Evolutionary conservation across 495 filamentous ascomycete species (phyloP).

Genomic region (Tuber magnatum): DNA sequence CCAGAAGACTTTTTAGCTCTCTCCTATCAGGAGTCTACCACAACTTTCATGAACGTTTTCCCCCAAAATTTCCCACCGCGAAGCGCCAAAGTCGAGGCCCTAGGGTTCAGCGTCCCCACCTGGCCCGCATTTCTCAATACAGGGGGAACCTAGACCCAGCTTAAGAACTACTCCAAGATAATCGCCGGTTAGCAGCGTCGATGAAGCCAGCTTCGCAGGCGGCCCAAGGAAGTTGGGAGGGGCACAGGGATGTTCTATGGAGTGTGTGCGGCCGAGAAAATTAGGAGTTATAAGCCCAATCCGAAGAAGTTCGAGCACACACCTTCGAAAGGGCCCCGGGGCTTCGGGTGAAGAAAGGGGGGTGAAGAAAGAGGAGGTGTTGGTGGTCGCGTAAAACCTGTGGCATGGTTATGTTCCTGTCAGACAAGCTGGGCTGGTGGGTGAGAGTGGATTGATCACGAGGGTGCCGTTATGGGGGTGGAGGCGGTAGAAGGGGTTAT

Average conservation of each 20-base stretch:
- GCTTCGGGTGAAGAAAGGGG: conserved; percentile 50
- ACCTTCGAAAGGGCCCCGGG: conserved; percentile 48
- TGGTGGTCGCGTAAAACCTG: conserved; percentile 65
- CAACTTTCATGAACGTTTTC: conserved; percentile 46
- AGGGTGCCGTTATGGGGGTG: conserved; percentile 45
- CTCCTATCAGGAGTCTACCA: conserved; percentile 51
- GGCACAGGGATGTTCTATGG: conserved; percentile 53
- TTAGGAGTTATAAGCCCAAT: conserved; percentile 70
- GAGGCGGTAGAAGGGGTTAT: conserved; percentile 48
- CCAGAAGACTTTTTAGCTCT: conserved; percentile 54
- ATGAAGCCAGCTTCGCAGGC: conserved; percentile 54
- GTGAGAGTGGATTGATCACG: conserved; percentile 65
- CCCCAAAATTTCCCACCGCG: conserved; percentile 39
- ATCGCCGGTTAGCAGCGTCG: conserved; percentile 66
- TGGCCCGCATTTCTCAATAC: conserved; percentile 65
- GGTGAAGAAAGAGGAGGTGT: conserved; percentile 49
- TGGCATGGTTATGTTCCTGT: conserved; percentile 66
- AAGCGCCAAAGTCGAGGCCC: conserved; percentile 40
- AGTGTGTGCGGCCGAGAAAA: conserved; percentile 65
- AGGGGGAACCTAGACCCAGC: conserved; percentile 50
- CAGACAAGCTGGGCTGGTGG: conserved; percentile 53
- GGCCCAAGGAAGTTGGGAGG: conserved; percentile 50
- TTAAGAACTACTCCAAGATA: conserved; percentile 58
- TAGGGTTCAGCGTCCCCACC: conserved; percentile 52
- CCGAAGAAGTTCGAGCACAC: conserved; percentile 61